Evolutionary conservation across 75 land plant genomes (phyloP).

Genomic region (Cupressus sempervirens): DNA sequence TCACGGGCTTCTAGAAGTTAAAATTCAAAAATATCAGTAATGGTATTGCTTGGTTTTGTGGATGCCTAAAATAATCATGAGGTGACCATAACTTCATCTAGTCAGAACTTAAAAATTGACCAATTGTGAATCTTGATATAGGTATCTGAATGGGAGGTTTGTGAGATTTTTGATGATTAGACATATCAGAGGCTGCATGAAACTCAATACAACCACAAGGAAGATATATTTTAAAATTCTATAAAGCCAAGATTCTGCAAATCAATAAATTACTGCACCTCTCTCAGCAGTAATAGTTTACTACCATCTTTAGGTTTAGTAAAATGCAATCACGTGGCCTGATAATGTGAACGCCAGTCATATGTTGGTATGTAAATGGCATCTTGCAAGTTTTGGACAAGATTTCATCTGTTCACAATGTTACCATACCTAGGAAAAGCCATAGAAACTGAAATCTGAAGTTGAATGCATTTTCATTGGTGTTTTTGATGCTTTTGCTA

Average conservation of each 20-base stretch:
- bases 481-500: not conserved
- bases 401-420: not conserved
- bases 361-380: not conserved
- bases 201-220: too few relatives aligned
- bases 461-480: not conserved
- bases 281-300: not conserved
- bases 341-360: not conserved
- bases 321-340: not conserved
- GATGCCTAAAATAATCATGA: not conserved
- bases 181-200: slow-evolving; percentile 5
- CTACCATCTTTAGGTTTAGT: not conserved
- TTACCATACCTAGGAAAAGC: not conserved
- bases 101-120: not conserved
- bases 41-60: not conserved
- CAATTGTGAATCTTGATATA: too few relatives aligned
- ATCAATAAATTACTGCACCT: not conserved
- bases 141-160: slow-evolving; percentile 25
- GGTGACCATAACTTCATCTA: not conserved
- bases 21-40: not conserved
- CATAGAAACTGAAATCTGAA: not conserved
- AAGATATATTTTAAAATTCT: slow-evolving; percentile 22
- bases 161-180: slow-evolving; percentile 11
- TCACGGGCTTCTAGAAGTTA: not conserved
- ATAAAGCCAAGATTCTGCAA: not conserved
- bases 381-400: not conserved